Evolutionary conservation across 305 asterid species (phyloP), one percentile per base, ranked within the genome.

Genomic region (Fraxinus floribunda): DNA sequence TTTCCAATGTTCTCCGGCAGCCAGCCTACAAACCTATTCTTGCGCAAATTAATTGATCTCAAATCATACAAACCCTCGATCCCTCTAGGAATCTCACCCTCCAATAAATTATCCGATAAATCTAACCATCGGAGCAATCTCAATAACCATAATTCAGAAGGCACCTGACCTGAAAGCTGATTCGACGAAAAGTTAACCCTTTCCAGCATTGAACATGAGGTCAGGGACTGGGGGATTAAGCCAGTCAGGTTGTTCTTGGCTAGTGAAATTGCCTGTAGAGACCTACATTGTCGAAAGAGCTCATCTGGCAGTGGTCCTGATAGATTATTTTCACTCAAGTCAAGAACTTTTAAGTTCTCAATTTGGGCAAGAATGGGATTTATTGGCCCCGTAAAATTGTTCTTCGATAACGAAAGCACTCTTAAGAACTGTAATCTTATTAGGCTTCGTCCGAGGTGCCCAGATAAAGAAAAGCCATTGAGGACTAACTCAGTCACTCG

Each of bases 181-280:
- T 95, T 95, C 0, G 91, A 88, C 4, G 98, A 93, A 24, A 95
- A 84, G 81, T 92, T 91, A 4, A 93, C 84, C 78, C 85, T 83
- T 84, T 87, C 89, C 77, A 95, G 80, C 26, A 79, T 79, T 16
- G 92, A 77, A 83, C 98, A 95, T 0, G 98, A 90, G 68, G 83
- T 84, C 60, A 95, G 52, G 4, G 95, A 87, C 68, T 49, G 77
- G 1, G 98, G 98, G 76, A 95, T 83, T 71, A 78, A 41, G 83
- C 97, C 98, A 1, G 88, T 85, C 78, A 93, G 93, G 26, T 88
- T 79, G 91, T 95, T 95, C 46, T 85, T 86, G 15, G 98, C 96
- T 3, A 95, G 84, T 0, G 97, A 93, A 88, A 95, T 81, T 20
- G 86, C 81, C 81, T 85, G 88, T 20, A 95, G 71, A 5, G 92